These are phyloP conservation scores for Leccinum subgranulosum DNA, from an alignment of 768 basidiomycete genomes.

Conservation along the genomic window DNA sequence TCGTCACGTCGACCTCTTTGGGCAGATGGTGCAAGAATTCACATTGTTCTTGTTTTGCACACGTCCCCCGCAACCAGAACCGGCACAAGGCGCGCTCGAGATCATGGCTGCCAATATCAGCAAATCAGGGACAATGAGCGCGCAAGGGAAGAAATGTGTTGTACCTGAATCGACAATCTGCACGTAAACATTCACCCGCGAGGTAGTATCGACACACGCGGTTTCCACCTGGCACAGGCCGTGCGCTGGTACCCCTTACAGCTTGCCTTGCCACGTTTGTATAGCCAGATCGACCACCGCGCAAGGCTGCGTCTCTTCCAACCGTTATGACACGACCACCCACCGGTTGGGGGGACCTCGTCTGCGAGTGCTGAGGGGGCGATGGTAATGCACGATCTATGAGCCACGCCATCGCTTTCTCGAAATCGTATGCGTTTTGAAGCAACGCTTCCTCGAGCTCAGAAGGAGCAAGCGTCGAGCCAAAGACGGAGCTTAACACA, in stretches of 20 bases:
- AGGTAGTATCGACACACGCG: slow-evolving; percentile 96
- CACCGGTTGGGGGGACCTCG: slow-evolving; percentile 51
- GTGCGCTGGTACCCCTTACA: slow-evolving; percentile 27
- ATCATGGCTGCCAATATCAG: slow-evolving; percentile 65
- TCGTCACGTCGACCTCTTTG: slow-evolving; percentile 76
- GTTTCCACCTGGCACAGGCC: slow-evolving; percentile 45
- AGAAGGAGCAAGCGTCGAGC: slow-evolving; percentile 80
- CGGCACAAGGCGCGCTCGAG: slow-evolving; percentile 91
- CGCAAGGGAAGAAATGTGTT: slow-evolving; percentile 18
- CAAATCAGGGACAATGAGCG: slow-evolving; percentile 10
- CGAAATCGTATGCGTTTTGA: slow-evolving; percentile 90
- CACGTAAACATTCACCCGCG: slow-evolving; percentile 91
- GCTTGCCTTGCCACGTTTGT: slow-evolving; percentile 17
- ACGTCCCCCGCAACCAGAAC: slow-evolving; percentile 97
- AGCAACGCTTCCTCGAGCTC: slow-evolving; percentile 93
- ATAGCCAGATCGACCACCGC: slow-evolving; percentile 42
- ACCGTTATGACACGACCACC: slow-evolving; percentile 69
- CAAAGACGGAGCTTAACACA: slow-evolving; percentile 91
- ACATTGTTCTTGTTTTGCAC: slow-evolving; percentile 94
- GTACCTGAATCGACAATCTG: slow-evolving; percentile 97
- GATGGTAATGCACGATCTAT: slow-evolving; percentile 66
- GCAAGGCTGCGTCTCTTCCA: slow-evolving; percentile 49
- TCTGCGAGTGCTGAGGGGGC: slow-evolving; percentile 36
- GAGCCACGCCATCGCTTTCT: slow-evolving; percentile 92
- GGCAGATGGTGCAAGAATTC: slow-evolving; percentile 94